Evolutionary conservation across 768 basidiomycete genomes (phyloP).

Genomic region (Lactifluus subvellereus): DNA sequence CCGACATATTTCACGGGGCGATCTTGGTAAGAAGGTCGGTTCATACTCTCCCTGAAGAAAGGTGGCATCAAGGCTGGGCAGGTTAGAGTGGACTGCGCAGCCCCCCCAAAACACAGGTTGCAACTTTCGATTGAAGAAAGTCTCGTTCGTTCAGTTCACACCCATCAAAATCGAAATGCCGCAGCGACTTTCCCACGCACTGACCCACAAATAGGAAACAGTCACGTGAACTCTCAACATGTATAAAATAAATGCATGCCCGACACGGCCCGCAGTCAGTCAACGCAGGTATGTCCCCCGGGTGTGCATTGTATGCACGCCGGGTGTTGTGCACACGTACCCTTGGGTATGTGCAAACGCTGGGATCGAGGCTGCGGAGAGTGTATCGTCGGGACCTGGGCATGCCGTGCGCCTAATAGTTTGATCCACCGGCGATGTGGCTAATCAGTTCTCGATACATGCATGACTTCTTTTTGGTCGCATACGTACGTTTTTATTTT

Average conservation of each 20-base stretch:
- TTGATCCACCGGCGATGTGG: constrained; percentile 43
- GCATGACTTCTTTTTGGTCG: neutral
- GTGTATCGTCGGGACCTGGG: constrained; percentile 49
- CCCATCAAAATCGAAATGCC: neutral
- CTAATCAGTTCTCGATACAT: constrained; percentile 69
- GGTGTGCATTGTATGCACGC: constrained; percentile 8
- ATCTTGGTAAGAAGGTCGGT: constrained; percentile 63
- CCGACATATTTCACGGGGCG: constrained; percentile 45
- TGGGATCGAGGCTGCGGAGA: constrained; percentile 43
- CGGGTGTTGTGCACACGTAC: constrained; percentile 22
- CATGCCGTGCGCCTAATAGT: constrained; percentile 54
- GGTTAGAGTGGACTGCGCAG: neutral
- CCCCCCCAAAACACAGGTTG: constrained; percentile 75
- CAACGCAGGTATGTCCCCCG: constrained; percentile 9
- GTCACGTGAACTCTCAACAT: constrained; percentile 13
- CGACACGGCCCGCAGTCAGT: neutral
- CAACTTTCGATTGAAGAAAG: constrained; percentile 52
- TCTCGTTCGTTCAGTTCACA: no score
- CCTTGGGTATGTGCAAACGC: constrained; percentile 18
- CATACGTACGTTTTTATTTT: neutral
- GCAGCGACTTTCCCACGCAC: constrained; percentile 39
- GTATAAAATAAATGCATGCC: constrained; percentile 19
- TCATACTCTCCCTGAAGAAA: constrained; percentile 49
- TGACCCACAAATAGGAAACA: constrained; percentile 36
- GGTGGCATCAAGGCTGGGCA: constrained; percentile 42